phyloP scores from a whole-genome alignment of 176 grass and related monocot species.

The Bolboschoenus planiculmis region DNA sequence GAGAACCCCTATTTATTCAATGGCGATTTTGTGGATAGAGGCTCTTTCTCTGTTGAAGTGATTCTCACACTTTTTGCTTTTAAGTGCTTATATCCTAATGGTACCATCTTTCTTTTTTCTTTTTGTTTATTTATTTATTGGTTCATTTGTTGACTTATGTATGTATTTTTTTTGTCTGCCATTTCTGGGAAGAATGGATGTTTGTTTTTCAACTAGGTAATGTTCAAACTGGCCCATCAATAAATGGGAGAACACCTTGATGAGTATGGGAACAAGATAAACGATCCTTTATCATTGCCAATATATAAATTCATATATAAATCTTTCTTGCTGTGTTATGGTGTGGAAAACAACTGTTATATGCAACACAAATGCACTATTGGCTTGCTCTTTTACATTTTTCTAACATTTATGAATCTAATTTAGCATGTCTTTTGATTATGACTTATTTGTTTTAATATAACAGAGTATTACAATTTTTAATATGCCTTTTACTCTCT shows the following conservation, averaged over 20 bases:
- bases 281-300: background rate
- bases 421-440: background rate
- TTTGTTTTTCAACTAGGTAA: background rate
- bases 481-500: constrained; percentile 8
- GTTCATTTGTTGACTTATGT: background rate
- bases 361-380: background rate
- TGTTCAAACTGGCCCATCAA: background rate
- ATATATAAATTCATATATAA: background rate
- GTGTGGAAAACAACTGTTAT: background rate
- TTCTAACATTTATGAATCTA: background rate
- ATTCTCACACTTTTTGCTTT: constrained; percentile 94
- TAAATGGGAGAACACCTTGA: background rate
- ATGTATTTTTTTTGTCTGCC: background rate
- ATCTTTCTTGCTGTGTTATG: background rate
- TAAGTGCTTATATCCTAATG: constrained; percentile 80
- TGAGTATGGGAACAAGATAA: background rate
- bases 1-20: constrained; percentile 97
- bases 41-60: constrained; percentile 91
- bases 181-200: background rate
- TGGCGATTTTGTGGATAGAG: constrained; percentile 97
- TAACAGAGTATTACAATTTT: background rate
- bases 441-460: background rate
- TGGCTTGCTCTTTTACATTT: background rate
- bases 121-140: constrained; percentile 3
- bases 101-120: constrained; percentile 19